Evolutionary conservation across 2,329 filamentous ascomycete genomes (phyloP).

Genomic region (Chaetomium sp.): DNA sequence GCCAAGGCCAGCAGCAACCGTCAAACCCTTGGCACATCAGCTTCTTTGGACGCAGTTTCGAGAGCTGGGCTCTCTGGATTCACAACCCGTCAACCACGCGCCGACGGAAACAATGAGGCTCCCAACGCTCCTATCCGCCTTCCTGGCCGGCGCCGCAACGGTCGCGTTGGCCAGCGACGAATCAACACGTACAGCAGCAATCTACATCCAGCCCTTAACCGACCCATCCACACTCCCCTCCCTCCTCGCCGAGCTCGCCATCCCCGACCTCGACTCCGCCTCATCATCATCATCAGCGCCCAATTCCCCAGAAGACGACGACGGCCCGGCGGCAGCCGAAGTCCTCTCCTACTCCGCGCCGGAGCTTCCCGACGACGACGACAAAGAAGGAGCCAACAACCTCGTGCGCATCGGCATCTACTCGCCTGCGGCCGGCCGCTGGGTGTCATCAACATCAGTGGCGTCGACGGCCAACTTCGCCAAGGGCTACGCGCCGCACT

Average conservation of each 20-base stretch:
- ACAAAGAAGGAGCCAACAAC: conserved; percentile 31
- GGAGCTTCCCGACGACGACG: conserved; percentile 46
- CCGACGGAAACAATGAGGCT: conserved; percentile 17
- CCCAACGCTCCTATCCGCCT: conserved; percentile 19
- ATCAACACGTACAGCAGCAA: conserved; percentile 46
- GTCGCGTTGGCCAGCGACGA: conserved; percentile 13
- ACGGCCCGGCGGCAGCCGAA: conserved; percentile 10
- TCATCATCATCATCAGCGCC: conserved; percentile 43
- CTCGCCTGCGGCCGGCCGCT: conserved; percentile 49
- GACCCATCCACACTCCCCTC: conserved; percentile 39
- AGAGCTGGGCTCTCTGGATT: background rate
- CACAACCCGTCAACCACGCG: background rate
- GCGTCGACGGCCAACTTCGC: conserved; percentile 59
- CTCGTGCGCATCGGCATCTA: conserved; percentile 62
- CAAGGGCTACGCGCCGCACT: conserved; percentile 62
- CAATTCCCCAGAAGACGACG: conserved; percentile 34
- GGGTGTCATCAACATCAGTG: conserved; percentile 59
- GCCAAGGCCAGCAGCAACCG: background rate
- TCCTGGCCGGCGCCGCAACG: conserved; percentile 17
- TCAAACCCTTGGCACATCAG: background rate
- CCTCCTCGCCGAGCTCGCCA: conserved; percentile 55
- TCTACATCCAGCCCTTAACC: conserved; percentile 58
- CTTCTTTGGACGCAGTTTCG: conserved; percentile 1
- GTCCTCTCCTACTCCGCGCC: conserved; percentile 60
- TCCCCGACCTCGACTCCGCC: conserved; percentile 51